Evolutionary conservation across 2,329 filamentous ascomycete genomes (phyloP), one percentile per base, ranked within the genome.

Genomic region (Karstenula rhodostoma): DNA sequence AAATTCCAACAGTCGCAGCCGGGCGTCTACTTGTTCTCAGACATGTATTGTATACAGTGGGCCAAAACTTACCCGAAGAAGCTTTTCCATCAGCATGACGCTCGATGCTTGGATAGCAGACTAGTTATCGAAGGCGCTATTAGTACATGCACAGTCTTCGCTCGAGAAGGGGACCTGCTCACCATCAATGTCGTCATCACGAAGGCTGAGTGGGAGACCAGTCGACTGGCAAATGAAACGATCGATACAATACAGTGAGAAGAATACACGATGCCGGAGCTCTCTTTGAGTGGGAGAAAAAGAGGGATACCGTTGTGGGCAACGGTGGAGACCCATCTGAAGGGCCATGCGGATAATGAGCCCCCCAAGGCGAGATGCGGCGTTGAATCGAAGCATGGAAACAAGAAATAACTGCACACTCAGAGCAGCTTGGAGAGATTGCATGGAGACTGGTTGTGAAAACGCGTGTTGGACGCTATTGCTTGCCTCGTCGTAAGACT

Each of bases 321-420:
- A 88, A 2, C 85, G 81, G 71, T 88, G 85, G n/a, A 88, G 78
- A 0, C 85, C 85, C 1, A 87, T 73, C 49, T 87, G 85, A 47
- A 84, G 85, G 0, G 84, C 82, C 67, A 86, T 85, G 4, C 85
- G 81, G 7, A 83, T 82, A 4, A 87, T 81, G 2, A 86, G 72
- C 0, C 86, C 86, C 0, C 85, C 84, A 0, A 87, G 67, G 4
- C 85, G 80, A 1, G 85, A 87, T 0, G 86, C 86, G 15, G 84
- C 83, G 61, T 87, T 87, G 9, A 87, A 77, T 5, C 84, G 82
- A 7, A 87, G 76, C 75, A 86, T 85, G 0, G 84, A 86, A 0
- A 85, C 78, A 0, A 88, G 77, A 43, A 86, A 86, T 0, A 87
- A 66, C 63, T 87, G 83, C 2, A 85, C 82, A 32, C 80, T 79